Evolutionary conservation across 2,329 filamentous ascomycete species (phyloP), one percentile per base, ranked within the genome.

Genomic region (Tolypocladium amazonense): DNA sequence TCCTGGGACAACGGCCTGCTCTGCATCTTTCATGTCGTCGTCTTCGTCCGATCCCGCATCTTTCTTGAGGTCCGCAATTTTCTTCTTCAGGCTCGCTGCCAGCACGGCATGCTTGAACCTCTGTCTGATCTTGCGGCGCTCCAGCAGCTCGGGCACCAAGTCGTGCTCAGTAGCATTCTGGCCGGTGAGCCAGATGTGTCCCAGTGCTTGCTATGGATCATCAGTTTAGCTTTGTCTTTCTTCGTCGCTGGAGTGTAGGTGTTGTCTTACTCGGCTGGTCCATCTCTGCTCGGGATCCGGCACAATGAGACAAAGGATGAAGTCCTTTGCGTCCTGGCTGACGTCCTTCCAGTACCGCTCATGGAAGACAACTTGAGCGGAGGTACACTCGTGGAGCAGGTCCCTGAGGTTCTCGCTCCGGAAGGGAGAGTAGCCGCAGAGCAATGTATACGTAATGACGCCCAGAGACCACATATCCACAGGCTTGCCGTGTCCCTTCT

Each of bases 391-490:
- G 64, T 97, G 90, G 65, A 99, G 95, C 65, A 99, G 81, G 69
- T 97, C 94, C 65, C 88, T 84, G 56, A 99, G 81, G 69, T 90
- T 96, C 78, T 99, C 94, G 63, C 92, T 94, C 66, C 94, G 88
- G 84, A 99, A 99, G 25, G 94, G 94, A 53, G 93, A 97, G 79
- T 99, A 99, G 66, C 94, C 94, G 72, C 95, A 99, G 57, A 99
- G 88, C 35, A 99, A 82, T 20, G 94, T 99, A 77, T 99, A 99
- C 50, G 94, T 97, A 70, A 99, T 99, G 69, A 99, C 94, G 63
- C 94, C 94, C 76, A 99, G 83, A 3, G 94, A 97, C 94, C 94
- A 99, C 90, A 99, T 96, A 72, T 99, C 94, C 39, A 97, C 94
- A 5, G 94, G 91, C 76, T 97, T 99, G 72, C 94, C 94, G 73